Percentiles rank a stretch among this genome's conserved stretches.
Conservation (phyloP, 2,329 filamentous ascomycete genomes). For the Stylonectria norvegica region DNA sequence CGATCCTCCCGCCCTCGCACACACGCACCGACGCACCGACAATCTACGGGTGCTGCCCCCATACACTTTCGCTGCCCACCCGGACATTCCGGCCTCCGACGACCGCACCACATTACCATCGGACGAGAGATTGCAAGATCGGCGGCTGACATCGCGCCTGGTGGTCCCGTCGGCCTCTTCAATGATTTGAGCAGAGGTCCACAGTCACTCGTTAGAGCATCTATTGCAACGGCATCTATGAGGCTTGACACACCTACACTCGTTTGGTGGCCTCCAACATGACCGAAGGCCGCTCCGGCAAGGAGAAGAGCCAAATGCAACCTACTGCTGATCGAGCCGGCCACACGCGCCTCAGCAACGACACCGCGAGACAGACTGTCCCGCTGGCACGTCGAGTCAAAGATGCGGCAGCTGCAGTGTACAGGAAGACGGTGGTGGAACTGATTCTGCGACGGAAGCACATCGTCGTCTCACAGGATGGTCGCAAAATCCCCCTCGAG, state of each 20-base stretch:
- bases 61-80: too few species aligned
- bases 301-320: not conserved
- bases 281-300: not conserved
- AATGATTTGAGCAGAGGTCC: too few species aligned
- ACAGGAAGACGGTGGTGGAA: conserved; percentile 41
- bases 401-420: conserved; percentile 23
- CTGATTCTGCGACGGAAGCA: conserved; percentile 62
- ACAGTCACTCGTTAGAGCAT: not conserved
- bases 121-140: too few species aligned
- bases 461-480: conserved; percentile 69
- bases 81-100: too few species aligned
- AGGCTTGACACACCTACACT: not conserved
- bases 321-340: not conserved
- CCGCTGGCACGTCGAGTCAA: conserved; percentile 21
- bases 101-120: too few species aligned
- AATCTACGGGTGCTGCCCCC: too few species aligned
- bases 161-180: too few species aligned
- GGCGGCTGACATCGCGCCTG: too few species aligned
- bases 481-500: conserved; percentile 48
- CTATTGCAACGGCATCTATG: not conserved
- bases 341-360: conserved; percentile 11
- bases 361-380: conserved; percentile 6
- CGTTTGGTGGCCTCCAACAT: not conserved
- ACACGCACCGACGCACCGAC: too few species aligned
- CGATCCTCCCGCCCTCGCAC: too few species aligned